These are phyloP conservation scores for Sclerotinia spermophila DNA, from an alignment of 2,329 filamentous ascomycete species.

Conservation along the genomic window DNA sequence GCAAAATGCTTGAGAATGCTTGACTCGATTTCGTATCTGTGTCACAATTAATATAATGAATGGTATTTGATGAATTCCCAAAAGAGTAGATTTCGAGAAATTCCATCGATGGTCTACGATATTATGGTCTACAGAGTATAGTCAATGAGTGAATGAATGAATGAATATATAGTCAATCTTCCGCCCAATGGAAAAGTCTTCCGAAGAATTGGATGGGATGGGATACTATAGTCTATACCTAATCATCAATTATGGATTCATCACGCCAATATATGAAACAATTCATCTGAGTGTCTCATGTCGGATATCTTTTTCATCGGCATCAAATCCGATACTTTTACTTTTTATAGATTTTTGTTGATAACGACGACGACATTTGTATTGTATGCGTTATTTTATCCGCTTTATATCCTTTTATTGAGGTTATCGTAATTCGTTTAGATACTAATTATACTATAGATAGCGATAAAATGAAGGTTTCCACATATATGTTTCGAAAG, in stretches of 20 bases:
- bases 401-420: not conserved
- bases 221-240: too few species aligned
- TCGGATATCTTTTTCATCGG: too few species aligned
- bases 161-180: too few species aligned
- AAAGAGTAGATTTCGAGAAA: not conserved
- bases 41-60: not conserved
- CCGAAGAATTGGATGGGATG: not conserved
- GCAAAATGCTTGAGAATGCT: not conserved
- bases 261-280: not conserved
- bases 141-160: too few species aligned
- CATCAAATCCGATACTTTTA: too few species aligned
- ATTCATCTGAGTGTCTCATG: not conserved
- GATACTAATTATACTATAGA: not conserved
- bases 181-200: not conserved
- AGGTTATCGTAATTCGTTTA: not conserved
- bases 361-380: not conserved
- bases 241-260: not conserved
- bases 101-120: too few species aligned
- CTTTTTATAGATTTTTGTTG: too few species aligned
- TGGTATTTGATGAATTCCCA: too few species aligned
- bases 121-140: too few species aligned
- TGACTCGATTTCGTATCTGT: not conserved
- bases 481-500: not conserved
- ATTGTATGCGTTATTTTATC: not conserved
- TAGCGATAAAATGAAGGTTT: not conserved